Percentiles rank a stretch among this genome's conserved stretches.
These are phyloP conservation scores for Rusavskia elegans DNA, from an alignment of 495 filamentous ascomycete species.

Conservation along the genomic window DNA sequence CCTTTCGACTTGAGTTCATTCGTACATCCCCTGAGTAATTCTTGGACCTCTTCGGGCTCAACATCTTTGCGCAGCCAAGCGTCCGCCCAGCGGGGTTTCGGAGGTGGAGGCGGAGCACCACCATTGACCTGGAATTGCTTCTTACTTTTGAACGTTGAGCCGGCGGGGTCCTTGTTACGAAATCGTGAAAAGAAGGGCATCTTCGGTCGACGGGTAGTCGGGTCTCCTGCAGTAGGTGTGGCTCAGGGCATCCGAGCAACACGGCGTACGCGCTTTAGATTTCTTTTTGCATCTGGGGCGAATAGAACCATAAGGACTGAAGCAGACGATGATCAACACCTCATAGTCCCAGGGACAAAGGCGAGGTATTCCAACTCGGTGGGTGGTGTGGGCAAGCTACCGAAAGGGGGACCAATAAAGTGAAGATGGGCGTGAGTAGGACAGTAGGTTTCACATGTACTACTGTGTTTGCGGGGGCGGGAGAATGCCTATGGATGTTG, in stretches of 20 bases:
- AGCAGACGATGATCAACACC: too few species aligned
- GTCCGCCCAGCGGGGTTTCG: conserved; percentile 74
- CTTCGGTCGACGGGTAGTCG: background rate
- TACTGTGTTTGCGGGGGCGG: background rate
- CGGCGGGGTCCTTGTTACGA: conserved; percentile 44
- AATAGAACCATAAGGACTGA: background rate
- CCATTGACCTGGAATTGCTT: conserved; percentile 39
- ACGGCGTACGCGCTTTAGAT: background rate
- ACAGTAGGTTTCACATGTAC: background rate
- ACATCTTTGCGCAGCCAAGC: conserved; percentile 78
- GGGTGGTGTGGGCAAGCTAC: background rate
- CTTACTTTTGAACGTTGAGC: conserved; percentile 36
- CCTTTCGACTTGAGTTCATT: conserved; percentile 89
- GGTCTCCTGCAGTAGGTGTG: background rate
- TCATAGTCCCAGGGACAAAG: too few species aligned
- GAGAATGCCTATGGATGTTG: too few species aligned
- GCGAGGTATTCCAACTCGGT: background rate
- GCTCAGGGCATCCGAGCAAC: background rate
- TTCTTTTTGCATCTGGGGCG: background rate
- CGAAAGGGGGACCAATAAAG: background rate
- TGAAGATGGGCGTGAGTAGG: background rate
- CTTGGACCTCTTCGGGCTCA: conserved; percentile 79
- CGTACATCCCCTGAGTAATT: conserved; percentile 69
- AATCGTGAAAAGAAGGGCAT: conserved; percentile 62
- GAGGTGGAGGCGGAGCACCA: conserved; percentile 26